Conservation (phyloP, 805 yeast genomes). For the Kockiozyma suomiensis region DNA sequence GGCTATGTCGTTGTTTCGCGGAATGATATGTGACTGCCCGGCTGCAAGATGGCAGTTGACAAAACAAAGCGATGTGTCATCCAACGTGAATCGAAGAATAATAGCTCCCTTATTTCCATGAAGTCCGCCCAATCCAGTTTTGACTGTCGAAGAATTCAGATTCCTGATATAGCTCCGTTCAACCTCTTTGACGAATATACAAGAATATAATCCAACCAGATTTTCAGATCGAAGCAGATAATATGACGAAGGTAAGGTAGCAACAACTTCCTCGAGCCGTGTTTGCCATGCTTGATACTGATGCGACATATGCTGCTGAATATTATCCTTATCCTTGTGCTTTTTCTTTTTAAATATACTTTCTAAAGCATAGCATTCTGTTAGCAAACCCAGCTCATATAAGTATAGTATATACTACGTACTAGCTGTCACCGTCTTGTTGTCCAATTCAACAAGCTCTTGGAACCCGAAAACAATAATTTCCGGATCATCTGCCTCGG, state of each 20-base stretch:
- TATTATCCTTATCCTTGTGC: constrained; percentile 47
- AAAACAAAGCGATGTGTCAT: constrained; percentile 73
- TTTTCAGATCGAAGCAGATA: constrained; percentile 72
- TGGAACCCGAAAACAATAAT: constrained; percentile 82
- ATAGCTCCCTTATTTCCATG: constrained; percentile 77
- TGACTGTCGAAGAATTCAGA: constrained; percentile 73
- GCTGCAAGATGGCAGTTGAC: constrained; percentile 92
- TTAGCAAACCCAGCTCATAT: constrained; percentile 38
- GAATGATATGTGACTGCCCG: constrained; percentile 77
- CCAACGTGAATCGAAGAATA: constrained; percentile 65
- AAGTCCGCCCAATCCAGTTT: constrained; percentile 93
- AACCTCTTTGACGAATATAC: constrained; percentile 64
- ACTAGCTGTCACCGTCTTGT: constrained; percentile 76
- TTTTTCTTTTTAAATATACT: constrained; percentile 50
- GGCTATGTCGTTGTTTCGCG: constrained; percentile 84
- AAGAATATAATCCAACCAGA: constrained; percentile 78
- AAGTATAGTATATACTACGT: neutral
- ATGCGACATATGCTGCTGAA: constrained; percentile 45
- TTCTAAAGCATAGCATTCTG: constrained; percentile 59
- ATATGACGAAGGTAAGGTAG: constrained; percentile 45
- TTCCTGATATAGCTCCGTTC: constrained; percentile 57
- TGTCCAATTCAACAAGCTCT: constrained; percentile 85
- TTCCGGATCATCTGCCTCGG: constrained; percentile 54
- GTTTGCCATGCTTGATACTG: constrained; percentile 41
- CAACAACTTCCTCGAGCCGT: constrained; percentile 32